phyloP scores from a whole-genome alignment of 768 basidiomycete species.

The Lentinula boryana region DNA sequence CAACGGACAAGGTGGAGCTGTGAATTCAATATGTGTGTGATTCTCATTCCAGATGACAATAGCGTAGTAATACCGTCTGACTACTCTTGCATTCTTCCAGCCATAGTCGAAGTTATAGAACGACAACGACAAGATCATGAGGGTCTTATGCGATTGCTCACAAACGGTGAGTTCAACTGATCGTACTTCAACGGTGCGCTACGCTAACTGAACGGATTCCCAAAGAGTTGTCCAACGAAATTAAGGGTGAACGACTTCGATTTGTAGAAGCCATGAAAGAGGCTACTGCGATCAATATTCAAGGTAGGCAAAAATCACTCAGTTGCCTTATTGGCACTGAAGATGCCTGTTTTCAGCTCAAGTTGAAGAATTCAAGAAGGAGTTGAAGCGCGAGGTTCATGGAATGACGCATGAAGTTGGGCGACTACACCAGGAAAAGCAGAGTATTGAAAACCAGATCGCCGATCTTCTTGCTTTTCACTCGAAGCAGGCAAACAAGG shows the following conservation, averaged over 20 bases:
- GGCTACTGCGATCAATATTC: conserved; percentile 83
- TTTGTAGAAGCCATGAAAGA: conserved; percentile 97
- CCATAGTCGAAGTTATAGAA: conserved; percentile 57
- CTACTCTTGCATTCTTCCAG: conserved; percentile 20
- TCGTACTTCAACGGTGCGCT: background rate
- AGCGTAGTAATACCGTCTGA: conserved; percentile 7
- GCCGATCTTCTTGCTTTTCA: conserved; percentile 70
- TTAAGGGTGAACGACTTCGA: conserved; percentile 76
- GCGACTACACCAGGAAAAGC: conserved; percentile 59
- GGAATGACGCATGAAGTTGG: conserved; percentile 71
- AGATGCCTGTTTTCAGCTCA: conserved; percentile 45
- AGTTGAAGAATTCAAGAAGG: conserved; percentile 83
- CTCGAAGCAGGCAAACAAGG: conserved; percentile 51
- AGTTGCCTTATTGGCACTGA: background rate
- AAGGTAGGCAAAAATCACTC: conserved; percentile 36
- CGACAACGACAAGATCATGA: conserved; percentile 73
- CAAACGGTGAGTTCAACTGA: conserved; percentile 42
- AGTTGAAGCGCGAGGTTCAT: conserved; percentile 69
- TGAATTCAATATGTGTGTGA: conserved; percentile 13
- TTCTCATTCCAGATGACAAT: conserved; percentile 8
- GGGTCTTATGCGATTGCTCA: conserved; percentile 56
- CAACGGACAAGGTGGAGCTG: conserved; percentile 12
- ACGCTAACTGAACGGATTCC: background rate
- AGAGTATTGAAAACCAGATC: conserved; percentile 62
- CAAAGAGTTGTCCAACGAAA: conserved; percentile 69